Evolutionary conservation across 805 yeast genomes (phyloP), one percentile per base, ranked within the genome.

Genomic region (Candida sanyiensis): DNA sequence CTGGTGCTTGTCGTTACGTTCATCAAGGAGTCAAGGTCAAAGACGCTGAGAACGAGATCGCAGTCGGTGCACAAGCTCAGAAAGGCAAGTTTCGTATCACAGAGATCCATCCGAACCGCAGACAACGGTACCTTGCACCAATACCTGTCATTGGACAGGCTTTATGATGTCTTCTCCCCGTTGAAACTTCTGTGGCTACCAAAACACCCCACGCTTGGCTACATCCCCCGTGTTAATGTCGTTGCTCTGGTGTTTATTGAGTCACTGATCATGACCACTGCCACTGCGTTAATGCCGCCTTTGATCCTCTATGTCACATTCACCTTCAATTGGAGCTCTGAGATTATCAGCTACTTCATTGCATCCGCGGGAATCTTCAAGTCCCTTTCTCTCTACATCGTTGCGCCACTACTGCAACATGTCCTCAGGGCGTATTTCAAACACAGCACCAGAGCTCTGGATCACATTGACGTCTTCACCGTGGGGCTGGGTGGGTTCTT

Each of bases 21-120:
- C 3, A 53, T 83, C 12, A 77, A 78, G 2, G 94, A 83, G 54
- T 77, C 88, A 6, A 67, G 90, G 46, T 74, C 83, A 12, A 50
- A 56, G 23, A 65, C 67, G 36, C 73, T 83, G 3, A 65, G 78
- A 49, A 53, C 56, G 28, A 72, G 72, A 52, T 72, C 86, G 0
- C 69, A 81, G 41, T 55, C 68, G 1, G 47, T 43, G n/a, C 59
- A 55, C 40, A 50, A 47, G 16, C 43, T 45, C 24, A 49, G 64
- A 28, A 54, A 50, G 35, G 60, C 56, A 11, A 59, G 63, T 37
- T 49, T 59, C 22, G 50, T 47, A 2, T 57, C 64, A 1, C 61
- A 67, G 8, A 44, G 41, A 7, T 52, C 63, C 5, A 39, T 38
- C 16, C 29, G 38, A 24, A 39, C 47, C 1, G 10, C 33, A 4